These are phyloP conservation scores for Sphaerobolus stellatus DNA, from an alignment of 1,284 basidiomycete species.

Conservation along the genomic window DNA sequence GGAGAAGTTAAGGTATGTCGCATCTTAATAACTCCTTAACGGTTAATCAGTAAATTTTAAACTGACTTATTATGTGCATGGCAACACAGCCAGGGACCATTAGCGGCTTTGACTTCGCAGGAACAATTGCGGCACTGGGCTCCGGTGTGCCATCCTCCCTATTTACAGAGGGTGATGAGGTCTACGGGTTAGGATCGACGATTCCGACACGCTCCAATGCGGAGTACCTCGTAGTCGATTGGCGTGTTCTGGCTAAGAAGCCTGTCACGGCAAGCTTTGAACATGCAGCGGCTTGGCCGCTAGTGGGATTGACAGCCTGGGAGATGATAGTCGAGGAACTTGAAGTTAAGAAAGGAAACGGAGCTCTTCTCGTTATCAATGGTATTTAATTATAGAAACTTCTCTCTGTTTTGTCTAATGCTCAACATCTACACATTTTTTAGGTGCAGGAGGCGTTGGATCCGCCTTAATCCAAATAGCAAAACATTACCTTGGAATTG, in stretches of 20 bases:
- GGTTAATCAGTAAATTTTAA: too few relatives aligned
- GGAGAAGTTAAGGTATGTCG: neutral
- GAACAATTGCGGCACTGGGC: neutral
- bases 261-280: conserved; percentile 5
- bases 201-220: conserved; percentile 9
- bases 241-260: conserved; percentile 7
- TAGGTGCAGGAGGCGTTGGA: conserved; percentile 14
- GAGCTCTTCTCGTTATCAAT: conserved; percentile 7
- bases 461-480: conserved; percentile 7
- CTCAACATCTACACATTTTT: too few relatives aligned
- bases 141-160: neutral
- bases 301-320: conserved; percentile 14
- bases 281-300: conserved; percentile 10
- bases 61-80: neutral
- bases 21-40: too few relatives aligned
- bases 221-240: conserved; percentile 10
- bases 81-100: conserved; percentile 1
- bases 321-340: conserved; percentile 14
- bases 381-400: too few relatives aligned
- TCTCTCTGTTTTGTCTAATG: too few relatives aligned
- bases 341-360: conserved; percentile 1
- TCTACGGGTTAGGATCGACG: neutral
- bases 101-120: conserved; percentile 1
- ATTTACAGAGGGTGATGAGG: neutral
- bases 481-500: conserved; percentile 1